Evolutionary conservation across 148 eudicot genomes (phyloP), one percentile per base, ranked within the genome.

Genomic region (Heliamphora exappendiculata): DNA sequence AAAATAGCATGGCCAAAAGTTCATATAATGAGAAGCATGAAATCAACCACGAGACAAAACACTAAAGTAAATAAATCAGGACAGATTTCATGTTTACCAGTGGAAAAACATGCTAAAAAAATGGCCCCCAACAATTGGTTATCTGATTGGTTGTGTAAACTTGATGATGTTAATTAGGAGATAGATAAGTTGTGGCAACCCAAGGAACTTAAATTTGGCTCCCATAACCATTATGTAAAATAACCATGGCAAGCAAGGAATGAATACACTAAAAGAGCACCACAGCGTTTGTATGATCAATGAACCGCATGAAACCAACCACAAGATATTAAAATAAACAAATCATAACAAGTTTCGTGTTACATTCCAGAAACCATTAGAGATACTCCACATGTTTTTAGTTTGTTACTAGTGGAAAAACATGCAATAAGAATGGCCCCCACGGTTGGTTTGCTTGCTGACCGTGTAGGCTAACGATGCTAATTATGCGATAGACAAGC

Each of bases 31-130:
- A 66, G 36, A 2, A 64, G 41, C 37, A 79, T 65, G 39, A 47
- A 20, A 73, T 73, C 44, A 54, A 64, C 60, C 69, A 59, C 50
- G 44, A n/a, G n/a, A 42, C 39, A 36, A 50, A 36, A 72, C 47
- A 19, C 28, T 41, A 17, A 44, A 41, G 55, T 42, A 68, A 65
- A 44, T 34, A 59, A 60, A 60, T 45, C 2, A 7, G 41, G n/a
- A 33, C 22, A 29, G 4, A 17, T 44, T 7, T 60, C 22, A 45
- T 62, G 45, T 7, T 11, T 58, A 2, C 34, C 0, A 7, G 24
- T 28, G 55, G 53, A 0, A 11, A 59, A 44, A 44, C 37, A 60
- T 75, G 57, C 50, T 54, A 37, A 13, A 57, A 13, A 7, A 39
- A 19, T 26, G 13, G 34, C 54, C 60, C 24, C 67, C 54, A 44